Evolutionary conservation across 495 filamentous ascomycete species (phyloP), one percentile per base, ranked within the genome.

Genomic region (Talaromyces stipitatus): DNA sequence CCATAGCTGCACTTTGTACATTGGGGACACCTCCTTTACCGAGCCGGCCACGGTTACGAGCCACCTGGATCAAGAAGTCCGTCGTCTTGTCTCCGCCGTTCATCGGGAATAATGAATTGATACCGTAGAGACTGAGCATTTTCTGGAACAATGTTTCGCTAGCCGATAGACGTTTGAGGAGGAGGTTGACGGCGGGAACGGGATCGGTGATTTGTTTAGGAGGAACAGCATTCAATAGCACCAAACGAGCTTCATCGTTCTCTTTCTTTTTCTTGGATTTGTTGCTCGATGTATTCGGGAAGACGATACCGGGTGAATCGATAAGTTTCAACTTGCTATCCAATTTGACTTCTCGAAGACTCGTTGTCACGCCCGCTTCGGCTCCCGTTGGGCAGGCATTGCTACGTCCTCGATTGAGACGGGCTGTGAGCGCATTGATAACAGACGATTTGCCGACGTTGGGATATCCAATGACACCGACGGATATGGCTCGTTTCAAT

Each of bases 361-460:
- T 85, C 45, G 92, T 97, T 10, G 92, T 97, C 27, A 97, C 87
- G 54, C 92, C 92, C 2, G 92, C 92, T 72, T 96, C 92, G 38
- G 92, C 91, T 24, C 92, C 92, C 1, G 87, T 86, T 0, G 92
- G 91, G 69, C 91, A 96, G 28, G 90, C 88, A 20, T 82, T 80
- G 66, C 72, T 76, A 56, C 74, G 75, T 36, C 78, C 76, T 57
- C 85, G 83, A 60, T 89, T 87, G 29, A 96, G 74, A 46, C 90
- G 86, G 29, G 89, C 85, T 4, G 88, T 88, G 32, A 97, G 85
- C 8, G 90, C 88, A 69, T 97, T 97, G 81, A 97, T 96, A 60
- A 97, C 89, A 47, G 91, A 95, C 14, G 90, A 95, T 72, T 97
- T 97, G 69, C 92, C 92, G 59, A 96, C 92, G 71, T 97, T 97